Evolutionary conservation across 164 flowering plant genomes (phyloP).

Genomic region (Protea cynaroides): DNA sequence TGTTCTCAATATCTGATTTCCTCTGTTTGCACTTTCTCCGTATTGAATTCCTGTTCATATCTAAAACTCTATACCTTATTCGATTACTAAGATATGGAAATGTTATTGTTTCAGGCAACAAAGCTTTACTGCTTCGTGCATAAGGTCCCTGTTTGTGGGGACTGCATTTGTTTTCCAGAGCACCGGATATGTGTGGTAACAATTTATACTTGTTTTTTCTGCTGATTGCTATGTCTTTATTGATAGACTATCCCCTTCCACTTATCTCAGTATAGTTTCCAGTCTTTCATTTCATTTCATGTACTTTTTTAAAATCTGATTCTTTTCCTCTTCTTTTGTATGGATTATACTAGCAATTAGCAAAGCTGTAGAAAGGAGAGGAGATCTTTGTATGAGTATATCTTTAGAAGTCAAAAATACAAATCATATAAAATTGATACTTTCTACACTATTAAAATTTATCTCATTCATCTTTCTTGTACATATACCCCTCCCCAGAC

Average conservation of each 20-base stretch:
- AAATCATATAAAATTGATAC: no score
- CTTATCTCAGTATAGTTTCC: no score
- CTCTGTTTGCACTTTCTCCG: not conserved
- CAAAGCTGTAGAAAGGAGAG: no score
- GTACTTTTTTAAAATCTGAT: no score
- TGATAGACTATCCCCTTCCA: no score
- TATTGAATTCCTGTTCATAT: not conserved
- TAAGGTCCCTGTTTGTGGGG: constrained; percentile 97
- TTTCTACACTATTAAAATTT: no score
- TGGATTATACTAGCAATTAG: no score
- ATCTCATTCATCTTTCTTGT: no score
- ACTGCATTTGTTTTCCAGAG: constrained; percentile 95
- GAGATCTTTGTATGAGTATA: no score
- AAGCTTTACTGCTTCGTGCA: constrained; percentile 97
- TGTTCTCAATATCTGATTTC: not conserved
- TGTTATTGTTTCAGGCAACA: constrained; percentile 67
- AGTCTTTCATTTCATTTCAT: not conserved
- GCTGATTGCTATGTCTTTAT: not conserved
- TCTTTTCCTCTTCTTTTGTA: no score
- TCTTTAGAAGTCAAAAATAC: no score
- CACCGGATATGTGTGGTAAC: constrained; percentile 94
- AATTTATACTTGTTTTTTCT: not conserved
- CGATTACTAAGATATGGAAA: constrained; percentile 7
- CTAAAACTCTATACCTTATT: not conserved
- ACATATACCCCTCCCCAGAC: no score